These are phyloP conservation scores for Anthracocystis panici-leucophaei DNA, from an alignment of 1,284 basidiomycete species.

Conservation along the genomic window DNA sequence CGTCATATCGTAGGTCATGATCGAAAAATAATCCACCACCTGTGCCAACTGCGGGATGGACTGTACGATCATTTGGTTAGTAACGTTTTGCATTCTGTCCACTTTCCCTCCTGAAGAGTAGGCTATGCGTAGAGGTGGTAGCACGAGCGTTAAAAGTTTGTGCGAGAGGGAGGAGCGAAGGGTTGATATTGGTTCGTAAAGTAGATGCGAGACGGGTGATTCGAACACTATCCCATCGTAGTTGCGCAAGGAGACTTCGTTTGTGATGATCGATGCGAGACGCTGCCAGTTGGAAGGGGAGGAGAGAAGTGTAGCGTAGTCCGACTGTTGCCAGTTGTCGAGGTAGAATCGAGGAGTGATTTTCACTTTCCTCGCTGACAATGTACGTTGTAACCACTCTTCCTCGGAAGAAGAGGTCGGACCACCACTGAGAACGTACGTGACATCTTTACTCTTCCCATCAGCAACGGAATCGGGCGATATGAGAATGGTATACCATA, in stretches of 20 bases:
- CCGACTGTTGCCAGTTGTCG: conserved; percentile 42
- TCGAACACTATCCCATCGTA: conserved; percentile 52
- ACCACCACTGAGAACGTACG: conserved; percentile 46
- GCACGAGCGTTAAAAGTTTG: conserved; percentile 32
- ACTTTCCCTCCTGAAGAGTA: conserved; percentile 21
- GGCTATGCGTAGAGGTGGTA: conserved; percentile 39
- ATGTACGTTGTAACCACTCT: conserved; percentile 26
- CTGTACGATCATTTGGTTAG: conserved; percentile 47
- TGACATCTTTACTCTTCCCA: conserved; percentile 2
- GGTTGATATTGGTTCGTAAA: conserved; percentile 38
- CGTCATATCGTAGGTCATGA: conserved; percentile 62
- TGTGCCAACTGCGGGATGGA: conserved; percentile 35
- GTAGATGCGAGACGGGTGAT: conserved; percentile 40
- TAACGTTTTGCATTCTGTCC: conserved; percentile 15
- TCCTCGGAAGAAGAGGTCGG: conserved; percentile 20
- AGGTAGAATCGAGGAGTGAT: conserved; percentile 51
- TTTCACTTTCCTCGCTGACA: neutral
- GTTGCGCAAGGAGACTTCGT: conserved; percentile 5
- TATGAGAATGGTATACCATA: conserved; percentile 56
- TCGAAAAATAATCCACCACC: conserved; percentile 43
- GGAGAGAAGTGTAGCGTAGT: conserved; percentile 42
- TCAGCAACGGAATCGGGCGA: neutral
- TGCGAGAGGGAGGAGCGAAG: conserved; percentile 11
- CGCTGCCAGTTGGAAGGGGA: conserved; percentile 20
- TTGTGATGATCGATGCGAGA: conserved; percentile 24